Evolutionary conservation across 2,329 filamentous ascomycete species (phyloP).

Genomic region (Balansia obtecta): DNA sequence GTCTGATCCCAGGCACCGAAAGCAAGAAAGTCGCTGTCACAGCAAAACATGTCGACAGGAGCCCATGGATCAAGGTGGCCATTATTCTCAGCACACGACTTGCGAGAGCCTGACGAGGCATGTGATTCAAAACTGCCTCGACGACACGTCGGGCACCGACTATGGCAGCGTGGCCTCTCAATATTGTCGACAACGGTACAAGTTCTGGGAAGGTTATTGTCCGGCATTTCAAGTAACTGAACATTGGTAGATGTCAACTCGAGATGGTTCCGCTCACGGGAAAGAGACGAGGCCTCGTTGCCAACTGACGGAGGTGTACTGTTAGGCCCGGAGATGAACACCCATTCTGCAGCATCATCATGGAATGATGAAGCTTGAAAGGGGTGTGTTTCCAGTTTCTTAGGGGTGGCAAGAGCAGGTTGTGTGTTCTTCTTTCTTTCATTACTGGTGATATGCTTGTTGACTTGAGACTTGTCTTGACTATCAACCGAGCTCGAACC

Average conservation of each 20-base stretch:
- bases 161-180: neutral
- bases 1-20: neutral
- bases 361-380: neutral
- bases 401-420: neutral
- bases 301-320: neutral
- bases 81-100: neutral
- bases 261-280: neutral
- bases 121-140: neutral
- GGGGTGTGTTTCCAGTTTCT: neutral
- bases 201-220: neutral
- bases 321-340: neutral
- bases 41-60: neutral
- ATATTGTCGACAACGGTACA: neutral
- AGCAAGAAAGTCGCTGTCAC: neutral
- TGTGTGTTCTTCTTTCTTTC: neutral
- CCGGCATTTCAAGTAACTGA: neutral
- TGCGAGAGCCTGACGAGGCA: neutral
- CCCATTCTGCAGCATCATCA: constrained; percentile 1
- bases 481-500: neutral
- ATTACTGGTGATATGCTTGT: neutral
- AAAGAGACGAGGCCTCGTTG: neutral
- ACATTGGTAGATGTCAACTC: constrained; percentile 3
- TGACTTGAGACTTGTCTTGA: neutral
- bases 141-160: neutral
- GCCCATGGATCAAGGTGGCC: neutral